Evolutionary conservation across 129 eudicot genomes (phyloP), one percentile per base, ranked within the genome.

Genomic region (Lactuca sativa): DNA sequence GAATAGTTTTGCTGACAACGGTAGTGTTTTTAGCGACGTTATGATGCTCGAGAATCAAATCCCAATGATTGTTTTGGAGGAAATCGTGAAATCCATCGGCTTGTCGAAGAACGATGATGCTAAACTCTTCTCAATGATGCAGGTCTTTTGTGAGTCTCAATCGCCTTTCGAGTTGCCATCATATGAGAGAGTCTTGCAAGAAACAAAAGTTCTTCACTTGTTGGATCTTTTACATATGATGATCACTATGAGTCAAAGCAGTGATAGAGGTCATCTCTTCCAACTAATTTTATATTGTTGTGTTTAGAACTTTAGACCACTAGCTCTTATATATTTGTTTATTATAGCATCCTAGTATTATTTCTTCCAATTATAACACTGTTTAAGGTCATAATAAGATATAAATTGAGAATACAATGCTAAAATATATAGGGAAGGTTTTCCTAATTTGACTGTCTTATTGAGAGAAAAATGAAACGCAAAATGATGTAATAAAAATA

Each of bases 31-130:
- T 68, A 68, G 75, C 14, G 85, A 76, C 32, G 37, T 81, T 4
- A 9, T 81, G 67, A 81, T 81, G 85, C 72, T 81, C 2, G 85
- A 81, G 57, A 81, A 81, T 30, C 85, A 81, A 73, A 71, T 81
- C 34, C 85, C 85, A 0, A 13, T 49, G 38, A 65, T 66, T 0
- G 14, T 81, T 31, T 64, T 81, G 21, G 55, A 65, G 78, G 62
- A 71, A 30, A 72, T 81, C 13, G 33, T 3, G 13, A 56, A 71
- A 60, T 53, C 58, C 5, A 16, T 43, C 40, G 33, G 52, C n/a
- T 56, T 31, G 18, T 25, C 44, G 12, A 6, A 59, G 15, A 10
- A 73, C 17, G 18, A 64, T 3, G 36, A 54, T 13, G 14, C 56
- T 66, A 49, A 49, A 17, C 54, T 66, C 16, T 55, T 63, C 34